Evolutionary conservation across 1,284 basidiomycete species (phyloP), one percentile per base, ranked within the genome.

Genomic region (Violaceomyces palustris): DNA sequence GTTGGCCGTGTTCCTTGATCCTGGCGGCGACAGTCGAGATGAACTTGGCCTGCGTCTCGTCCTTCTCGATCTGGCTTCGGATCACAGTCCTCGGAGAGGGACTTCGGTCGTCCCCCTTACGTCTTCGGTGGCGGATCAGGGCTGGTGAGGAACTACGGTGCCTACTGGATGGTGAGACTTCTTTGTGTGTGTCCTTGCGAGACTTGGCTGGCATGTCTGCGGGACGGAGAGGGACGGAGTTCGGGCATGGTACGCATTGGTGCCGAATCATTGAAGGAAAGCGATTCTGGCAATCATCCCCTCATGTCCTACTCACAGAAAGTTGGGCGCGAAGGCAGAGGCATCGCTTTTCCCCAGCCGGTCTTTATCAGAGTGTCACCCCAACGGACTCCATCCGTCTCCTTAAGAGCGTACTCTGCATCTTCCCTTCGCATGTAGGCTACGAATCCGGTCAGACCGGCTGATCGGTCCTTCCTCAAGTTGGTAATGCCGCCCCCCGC

Each of bases 281-380:
- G n/a, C n/a, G n/a, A n/a, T n/a, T 18, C 17, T 6, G 10, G 14
- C 6, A 11, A n/a, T 12, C 31, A 12, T 18, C 19, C 31, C 31
- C 19, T 18, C 31, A 12, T 32, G 14, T n/a, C n/a, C 35, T 22
- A 24, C 38, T 21, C 15, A 41, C 37, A 9, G 36, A 50, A 57
- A 39, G 45, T 33, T 9, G 54, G 35, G 11, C 48, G 19, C 0
- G 79, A 75, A 12, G 87, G 89, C 39, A 93, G 77, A 6, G 88
- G 85, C 14, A 97, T 87, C 2, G 88, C 85, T 74, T 96, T 97
- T 63, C 91, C 92, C 92, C 93, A 98, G 15, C 89, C 88, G 12
- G 92, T 85, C 21, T 87, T 80, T 15, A 98, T 75, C 19, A 87
- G 73, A 28, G 79, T 85, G 0, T 89, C 91, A 45, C 86, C 87